A percentile compares a stretch with the other conserved stretches of the same genome.
Evolutionary conservation across 208 protist species (phyloP).

Genomic region (Acanthamoeba culbertsoni): DNA sequence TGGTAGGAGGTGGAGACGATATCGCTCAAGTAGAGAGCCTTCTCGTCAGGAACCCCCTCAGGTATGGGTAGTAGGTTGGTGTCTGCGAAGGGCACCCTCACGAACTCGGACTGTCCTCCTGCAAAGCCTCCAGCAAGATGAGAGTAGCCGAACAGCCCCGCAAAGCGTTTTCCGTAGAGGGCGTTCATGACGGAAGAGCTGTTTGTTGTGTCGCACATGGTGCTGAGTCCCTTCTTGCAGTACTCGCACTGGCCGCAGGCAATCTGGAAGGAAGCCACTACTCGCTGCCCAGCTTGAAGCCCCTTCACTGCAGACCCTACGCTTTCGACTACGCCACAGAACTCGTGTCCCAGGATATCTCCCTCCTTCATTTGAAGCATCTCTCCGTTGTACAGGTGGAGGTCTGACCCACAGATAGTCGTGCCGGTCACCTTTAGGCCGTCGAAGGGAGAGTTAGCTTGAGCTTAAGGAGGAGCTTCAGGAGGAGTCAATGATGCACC

Average conservation of each 20-base stretch:
- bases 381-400: slow-evolving; percentile 71
- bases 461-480: neutral
- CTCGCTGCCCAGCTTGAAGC: slow-evolving; percentile 59
- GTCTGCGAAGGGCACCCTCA: slow-evolving; percentile 72
- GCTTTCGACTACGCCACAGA: slow-evolving; percentile 54
- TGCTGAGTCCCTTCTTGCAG: slow-evolving; percentile 59
- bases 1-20: slow-evolving; percentile 64
- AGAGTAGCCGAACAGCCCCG: slow-evolving; percentile 73
- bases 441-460: neutral
- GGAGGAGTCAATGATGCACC: neutral
- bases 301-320: slow-evolving; percentile 67
- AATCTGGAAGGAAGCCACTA: slow-evolving; percentile 64
- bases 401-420: slow-evolving; percentile 74
- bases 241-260: slow-evolving; percentile 71
- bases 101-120: slow-evolving; percentile 69
- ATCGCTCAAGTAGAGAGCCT: slow-evolving; percentile 60
- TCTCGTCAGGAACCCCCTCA: slow-evolving; percentile 60
- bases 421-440: slow-evolving; percentile 41
- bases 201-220: slow-evolving; percentile 70
- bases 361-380: slow-evolving; percentile 69
- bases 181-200: slow-evolving; percentile 57
- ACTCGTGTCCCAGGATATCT: slow-evolving; percentile 73
- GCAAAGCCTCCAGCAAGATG: slow-evolving; percentile 61
- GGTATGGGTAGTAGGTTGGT: slow-evolving; percentile 58
- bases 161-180: slow-evolving; percentile 68